Conservation (phyloP, 2,329 filamentous ascomycete species). For the Epichloe aotearoae region DNA sequence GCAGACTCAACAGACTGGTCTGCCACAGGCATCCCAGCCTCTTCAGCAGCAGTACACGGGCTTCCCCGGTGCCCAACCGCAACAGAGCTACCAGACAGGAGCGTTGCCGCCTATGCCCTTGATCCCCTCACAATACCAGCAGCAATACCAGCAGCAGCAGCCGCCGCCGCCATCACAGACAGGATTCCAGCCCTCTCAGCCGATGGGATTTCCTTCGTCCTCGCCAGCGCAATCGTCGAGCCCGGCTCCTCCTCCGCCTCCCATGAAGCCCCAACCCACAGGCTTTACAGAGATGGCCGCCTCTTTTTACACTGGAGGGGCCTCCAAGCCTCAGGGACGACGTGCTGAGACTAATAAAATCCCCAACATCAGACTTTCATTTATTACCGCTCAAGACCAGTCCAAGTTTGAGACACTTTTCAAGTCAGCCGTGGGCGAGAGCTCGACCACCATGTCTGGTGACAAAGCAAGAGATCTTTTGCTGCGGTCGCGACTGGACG, state of each 20-base stretch:
- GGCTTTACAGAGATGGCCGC: slow-evolving; percentile 55
- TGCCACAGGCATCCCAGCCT: slow-evolving; percentile 43
- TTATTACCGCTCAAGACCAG: slow-evolving; percentile 91
- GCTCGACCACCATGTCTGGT: slow-evolving; percentile 73
- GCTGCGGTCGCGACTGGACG: slow-evolving; percentile 75
- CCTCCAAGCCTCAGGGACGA: slow-evolving; percentile 30
- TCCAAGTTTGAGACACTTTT: slow-evolving; percentile 96
- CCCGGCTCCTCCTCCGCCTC: slow-evolving; percentile 38
- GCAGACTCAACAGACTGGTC: slow-evolving; percentile 31
- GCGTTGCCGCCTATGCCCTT: slow-evolving; percentile 44
- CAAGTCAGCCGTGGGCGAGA: slow-evolving; percentile 81
- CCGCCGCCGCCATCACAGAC: slow-evolving; percentile 26
- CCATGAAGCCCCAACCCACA: slow-evolving; percentile 53
- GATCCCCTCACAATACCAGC: slow-evolving; percentile 46
- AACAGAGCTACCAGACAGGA: slow-evolving; percentile 48
- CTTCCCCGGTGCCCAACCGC: slow-evolving; percentile 38
- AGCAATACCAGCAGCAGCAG: slow-evolving; percentile 42
- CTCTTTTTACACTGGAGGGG: slow-evolving; percentile 44
- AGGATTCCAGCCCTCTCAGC: slow-evolving; percentile 27
- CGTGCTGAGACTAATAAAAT: slow-evolving; percentile 54
- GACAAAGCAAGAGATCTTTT: slow-evolving; percentile 87
- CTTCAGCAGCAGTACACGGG: slow-evolving; percentile 58
- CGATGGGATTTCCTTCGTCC: slow-evolving; percentile 28
- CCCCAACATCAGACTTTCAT: slow-evolving; percentile 85
- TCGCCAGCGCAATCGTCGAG: slow-evolving; percentile 37